A percentile compares a stretch with the other conserved stretches of the same genome.
Conservation (phyloP, 164 flowering plant genomes). For the Nymphaea colorata region DNA sequence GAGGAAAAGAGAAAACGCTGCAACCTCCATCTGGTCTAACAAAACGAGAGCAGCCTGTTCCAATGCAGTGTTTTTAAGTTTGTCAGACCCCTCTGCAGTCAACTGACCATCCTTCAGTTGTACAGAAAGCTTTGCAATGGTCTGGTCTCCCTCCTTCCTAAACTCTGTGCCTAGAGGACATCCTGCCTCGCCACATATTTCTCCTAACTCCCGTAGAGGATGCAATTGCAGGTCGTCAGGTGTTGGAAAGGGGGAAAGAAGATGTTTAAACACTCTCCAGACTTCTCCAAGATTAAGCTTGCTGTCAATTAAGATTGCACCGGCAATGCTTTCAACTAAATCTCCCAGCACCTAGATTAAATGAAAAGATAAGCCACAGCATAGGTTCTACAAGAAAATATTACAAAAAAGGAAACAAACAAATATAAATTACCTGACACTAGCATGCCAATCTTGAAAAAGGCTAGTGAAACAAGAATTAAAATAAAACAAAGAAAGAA, state of each 20-base stretch:
- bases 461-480: neutral
- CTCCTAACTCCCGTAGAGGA: slow-evolving; percentile 58
- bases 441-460: neutral
- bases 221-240: slow-evolving; percentile 78
- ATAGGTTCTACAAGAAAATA: neutral
- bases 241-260: slow-evolving; percentile 81
- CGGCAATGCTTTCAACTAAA: slow-evolving; percentile 86
- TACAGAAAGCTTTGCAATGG: slow-evolving; percentile 44
- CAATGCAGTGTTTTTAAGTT: slow-evolving; percentile 45
- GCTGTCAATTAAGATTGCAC: slow-evolving; percentile 68
- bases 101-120: slow-evolving; percentile 60
- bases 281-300: slow-evolving; percentile 55
- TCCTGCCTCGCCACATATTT: slow-evolving; percentile 67
- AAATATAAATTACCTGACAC: neutral
- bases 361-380: neutral
- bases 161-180: slow-evolving; percentile 46
- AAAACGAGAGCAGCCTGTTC: slow-evolving; percentile 63
- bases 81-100: slow-evolving; percentile 40
- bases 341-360: slow-evolving; percentile 77
- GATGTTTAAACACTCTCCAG: slow-evolving; percentile 61
- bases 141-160: slow-evolving; percentile 24
- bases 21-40: slow-evolving; percentile 64
- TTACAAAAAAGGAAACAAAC: neutral
- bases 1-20: neutral
- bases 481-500: too few species aligned